Evolutionary conservation across 2,329 filamentous ascomycete genomes (phyloP).

Genomic region (Erysiphe pulchra): DNA sequence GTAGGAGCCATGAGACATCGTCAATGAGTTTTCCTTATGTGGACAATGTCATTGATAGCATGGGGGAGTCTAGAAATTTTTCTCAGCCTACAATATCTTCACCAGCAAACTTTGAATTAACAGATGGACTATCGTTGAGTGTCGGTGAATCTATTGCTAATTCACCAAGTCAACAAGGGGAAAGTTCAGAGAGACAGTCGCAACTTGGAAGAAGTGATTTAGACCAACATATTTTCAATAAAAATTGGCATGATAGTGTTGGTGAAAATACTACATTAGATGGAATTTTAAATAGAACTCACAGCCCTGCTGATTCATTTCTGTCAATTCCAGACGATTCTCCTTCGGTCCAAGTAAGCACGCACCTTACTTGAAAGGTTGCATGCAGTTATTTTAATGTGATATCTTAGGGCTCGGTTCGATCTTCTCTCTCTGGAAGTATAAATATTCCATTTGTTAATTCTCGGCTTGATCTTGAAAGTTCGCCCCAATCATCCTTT

Average conservation of each 20-base stretch:
- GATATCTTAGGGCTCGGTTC: constrained; percentile 25
- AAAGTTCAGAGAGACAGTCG: neutral
- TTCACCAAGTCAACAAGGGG: neutral
- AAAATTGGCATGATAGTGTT: neutral
- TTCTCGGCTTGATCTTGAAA: constrained; percentile 36
- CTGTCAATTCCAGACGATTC: constrained; percentile 60
- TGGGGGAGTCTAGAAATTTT: neutral
- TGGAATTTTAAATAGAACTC: constrained; percentile 12
- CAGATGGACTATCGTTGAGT: neutral
- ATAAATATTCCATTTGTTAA: constrained; percentile 45
- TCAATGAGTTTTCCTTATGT: constrained; percentile 44
- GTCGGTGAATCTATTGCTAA: neutral
- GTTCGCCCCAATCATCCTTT: constrained; percentile 50
- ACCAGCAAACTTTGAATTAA: neutral
- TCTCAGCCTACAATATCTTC: neutral
- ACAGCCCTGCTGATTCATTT: constrained; percentile 38
- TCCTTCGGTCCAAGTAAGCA: constrained; percentile 50
- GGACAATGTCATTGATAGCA: neutral
- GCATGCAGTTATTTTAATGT: neutral
- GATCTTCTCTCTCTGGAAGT: constrained; percentile 47
- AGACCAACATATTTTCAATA: neutral
- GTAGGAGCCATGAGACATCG: constrained; percentile 15
- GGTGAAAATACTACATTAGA: neutral
- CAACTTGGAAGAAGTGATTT: neutral
- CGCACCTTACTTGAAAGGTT: neutral